Base-by-base conservation (phyloP, 148 eudicot genomes). In the Amaranthus hypochondriacus region DNA sequence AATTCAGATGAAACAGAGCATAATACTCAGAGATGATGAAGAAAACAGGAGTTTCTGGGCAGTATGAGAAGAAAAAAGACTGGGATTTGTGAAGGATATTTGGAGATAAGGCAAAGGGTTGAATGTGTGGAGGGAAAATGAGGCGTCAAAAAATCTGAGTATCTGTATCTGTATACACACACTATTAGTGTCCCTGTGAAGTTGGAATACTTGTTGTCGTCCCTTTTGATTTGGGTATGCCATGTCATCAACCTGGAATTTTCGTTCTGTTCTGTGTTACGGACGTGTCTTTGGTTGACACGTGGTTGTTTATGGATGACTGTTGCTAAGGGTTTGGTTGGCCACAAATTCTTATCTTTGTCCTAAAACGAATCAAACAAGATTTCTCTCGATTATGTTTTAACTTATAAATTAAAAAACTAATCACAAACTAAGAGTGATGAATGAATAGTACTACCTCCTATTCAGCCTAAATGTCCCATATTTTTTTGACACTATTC, bases 81-180 rank as follows among this genome's bases (percentile, higher is more conserved):
- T 13, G 73, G 18, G 71, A 42, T 74, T 69, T 48, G 69, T 49
- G 69, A 43, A 18, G 77, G 65, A 61, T 79, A 63, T 54, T 67
- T 66, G 60, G 62, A 76, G 92, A 88, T 88, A 86, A 88, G 89
- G 92, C 79, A 67, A 66, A 71, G 0, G 69, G 60, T 44, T 56
- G 52, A 72, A 70, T 87, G 78, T 87, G 89, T 87, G 89, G 87
- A 78, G 86, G 75, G 71, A 75, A 76, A 53, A n/a, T 64, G 64
- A 28, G 55, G 0, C 21, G 18, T 62, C 10, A 48, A 78, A 61
- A 73, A 67, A 68, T 73, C 73, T 67, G 5, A 28, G 9, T 3
- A 13, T 28, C 39, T 28, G 39, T 28, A 28, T 28, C 39, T 28
- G 39, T 28, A 28, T 28, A 28, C 39, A 28, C 39, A 28, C 39